phyloP scores from a whole-genome alignment of 2,329 filamentous ascomycete genomes.

The Trichoderma sp. region DNA sequence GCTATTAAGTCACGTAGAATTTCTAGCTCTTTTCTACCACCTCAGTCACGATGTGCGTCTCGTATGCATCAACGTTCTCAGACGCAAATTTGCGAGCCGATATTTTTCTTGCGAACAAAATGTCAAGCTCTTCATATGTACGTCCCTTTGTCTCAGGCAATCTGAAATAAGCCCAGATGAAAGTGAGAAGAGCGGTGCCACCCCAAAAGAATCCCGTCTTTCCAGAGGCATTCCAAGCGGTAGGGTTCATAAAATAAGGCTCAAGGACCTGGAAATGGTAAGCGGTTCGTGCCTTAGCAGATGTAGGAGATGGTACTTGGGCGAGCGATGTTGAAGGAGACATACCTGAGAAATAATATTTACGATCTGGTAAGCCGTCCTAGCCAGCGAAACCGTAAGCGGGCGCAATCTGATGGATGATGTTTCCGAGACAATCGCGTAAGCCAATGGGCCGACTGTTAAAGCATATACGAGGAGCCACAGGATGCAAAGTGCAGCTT shows the following conservation, averaged over 20 bases:
- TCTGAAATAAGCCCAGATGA: constrained; percentile 55
- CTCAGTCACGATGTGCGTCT: neutral
- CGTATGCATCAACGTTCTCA: constrained; percentile 27
- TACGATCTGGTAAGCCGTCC: constrained; percentile 48
- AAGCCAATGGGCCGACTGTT: constrained; percentile 45
- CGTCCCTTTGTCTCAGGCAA: constrained; percentile 58
- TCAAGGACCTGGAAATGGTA: constrained; percentile 43
- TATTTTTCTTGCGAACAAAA: constrained; percentile 40
- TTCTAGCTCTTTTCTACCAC: constrained; percentile 3
- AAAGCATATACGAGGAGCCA: constrained; percentile 44
- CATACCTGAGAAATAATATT: constrained; percentile 52
- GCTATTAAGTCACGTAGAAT: neutral
- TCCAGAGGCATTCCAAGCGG: constrained; percentile 53
- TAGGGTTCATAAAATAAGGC: constrained; percentile 53
- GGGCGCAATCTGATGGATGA: constrained; percentile 58
- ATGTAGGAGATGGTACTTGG: neutral
- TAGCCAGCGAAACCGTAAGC: constrained; percentile 59
- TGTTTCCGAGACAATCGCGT: constrained; percentile 44
- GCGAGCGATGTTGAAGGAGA: neutral
- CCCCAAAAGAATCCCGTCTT: constrained; percentile 53
- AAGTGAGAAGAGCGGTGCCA: constrained; percentile 52
- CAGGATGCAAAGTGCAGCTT: constrained; percentile 43
- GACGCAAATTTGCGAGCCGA: constrained; percentile 41
- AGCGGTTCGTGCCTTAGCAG: too few relatives aligned
- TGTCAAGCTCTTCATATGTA: constrained; percentile 48